phyloP scores from a whole-genome alignment of 78 protist genomes.

The slime mould (Dictyostelium discoideum) region DNA sequence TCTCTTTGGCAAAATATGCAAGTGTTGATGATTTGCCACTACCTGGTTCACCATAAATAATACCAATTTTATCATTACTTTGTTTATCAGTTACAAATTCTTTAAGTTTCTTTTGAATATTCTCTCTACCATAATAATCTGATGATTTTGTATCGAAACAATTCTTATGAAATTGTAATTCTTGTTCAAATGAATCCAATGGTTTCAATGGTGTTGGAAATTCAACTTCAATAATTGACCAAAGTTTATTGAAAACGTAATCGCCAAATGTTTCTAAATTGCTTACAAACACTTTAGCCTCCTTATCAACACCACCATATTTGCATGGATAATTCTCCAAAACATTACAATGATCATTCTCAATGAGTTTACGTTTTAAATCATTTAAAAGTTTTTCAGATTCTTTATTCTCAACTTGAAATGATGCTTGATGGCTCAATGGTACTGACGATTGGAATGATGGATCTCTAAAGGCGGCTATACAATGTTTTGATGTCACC shows the following conservation, averaged over 20 bases:
- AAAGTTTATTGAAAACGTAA: conserved; percentile 12
- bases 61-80: not conserved
- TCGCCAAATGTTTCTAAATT: conserved; percentile 43
- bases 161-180: not conserved
- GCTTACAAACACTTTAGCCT: not conserved
- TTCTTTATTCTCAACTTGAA: conserved; percentile 16
- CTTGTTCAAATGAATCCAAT: not conserved
- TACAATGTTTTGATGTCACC: conserved; percentile 29
- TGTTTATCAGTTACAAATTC: not conserved
- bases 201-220: conserved; percentile 41
- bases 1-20: not conserved
- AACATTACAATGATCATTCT: not conserved
- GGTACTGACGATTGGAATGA: conserved; percentile 7
- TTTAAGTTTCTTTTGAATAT: conserved; percentile 41
- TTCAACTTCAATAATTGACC: conserved; percentile 50
- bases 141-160: conserved; percentile 5
- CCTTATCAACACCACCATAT: conserved; percentile 19
- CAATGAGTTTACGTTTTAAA: not conserved
- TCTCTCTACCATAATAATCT: conserved; percentile 47
- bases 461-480: conserved; percentile 26
- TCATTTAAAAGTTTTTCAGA: not conserved
- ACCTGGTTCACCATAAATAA: conserved; percentile 73
- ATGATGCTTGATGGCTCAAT: not conserved
- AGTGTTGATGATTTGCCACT: conserved; percentile 49
- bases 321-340: conserved; percentile 33